Conservation (phyloP, 495 filamentous ascomycete genomes). For the Talaromyces nanjingensis region DNA sequence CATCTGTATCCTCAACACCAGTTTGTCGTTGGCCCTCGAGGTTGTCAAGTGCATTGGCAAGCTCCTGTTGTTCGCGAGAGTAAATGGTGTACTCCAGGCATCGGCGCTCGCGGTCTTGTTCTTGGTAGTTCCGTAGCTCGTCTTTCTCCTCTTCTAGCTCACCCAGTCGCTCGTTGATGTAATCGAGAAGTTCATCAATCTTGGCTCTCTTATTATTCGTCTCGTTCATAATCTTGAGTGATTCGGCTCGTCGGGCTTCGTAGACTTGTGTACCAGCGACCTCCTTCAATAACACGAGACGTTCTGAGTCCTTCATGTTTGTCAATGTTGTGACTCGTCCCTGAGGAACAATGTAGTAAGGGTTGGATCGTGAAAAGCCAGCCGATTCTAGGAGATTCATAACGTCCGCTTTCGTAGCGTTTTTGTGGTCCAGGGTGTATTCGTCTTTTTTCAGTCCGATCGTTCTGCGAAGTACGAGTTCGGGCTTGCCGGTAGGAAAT, state of each 20-base stretch:
- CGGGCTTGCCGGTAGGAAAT: conserved; percentile 88
- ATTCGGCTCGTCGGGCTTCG: conserved; percentile 82
- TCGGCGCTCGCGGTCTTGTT: conserved; percentile 87
- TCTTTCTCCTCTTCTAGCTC: conserved; percentile 98
- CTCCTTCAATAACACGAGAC: conserved; percentile 86
- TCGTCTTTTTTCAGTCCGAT: conserved; percentile 98
- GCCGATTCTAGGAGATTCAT: conserved; percentile 94
- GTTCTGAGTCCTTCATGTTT: conserved; percentile 94
- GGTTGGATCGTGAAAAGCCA: conserved; percentile 94
- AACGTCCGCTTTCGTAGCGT: conserved; percentile 89
- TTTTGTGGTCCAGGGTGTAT: conserved; percentile 93
- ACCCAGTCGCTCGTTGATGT: conserved; percentile 79
- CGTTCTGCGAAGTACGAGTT: conserved; percentile 83
- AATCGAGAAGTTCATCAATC: conserved; percentile 85
- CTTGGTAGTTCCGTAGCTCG: conserved; percentile 84
- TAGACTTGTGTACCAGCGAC: conserved; percentile 97
- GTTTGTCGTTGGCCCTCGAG: conserved; percentile 76
- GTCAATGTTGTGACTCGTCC: conserved; percentile 92
- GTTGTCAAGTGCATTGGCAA: conserved; percentile 67
- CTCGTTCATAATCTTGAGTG: conserved; percentile 92
- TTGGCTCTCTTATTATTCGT: conserved; percentile 90
- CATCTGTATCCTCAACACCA: conserved; percentile 75
- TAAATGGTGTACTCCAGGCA: conserved; percentile 94
- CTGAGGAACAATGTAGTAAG: conserved; percentile 98
- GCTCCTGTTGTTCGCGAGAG: conserved; percentile 75